These are phyloP conservation scores for Atkinsonella hypoxylon DNA, from an alignment of 2,329 filamentous ascomycete genomes.

Conservation along the genomic window DNA sequence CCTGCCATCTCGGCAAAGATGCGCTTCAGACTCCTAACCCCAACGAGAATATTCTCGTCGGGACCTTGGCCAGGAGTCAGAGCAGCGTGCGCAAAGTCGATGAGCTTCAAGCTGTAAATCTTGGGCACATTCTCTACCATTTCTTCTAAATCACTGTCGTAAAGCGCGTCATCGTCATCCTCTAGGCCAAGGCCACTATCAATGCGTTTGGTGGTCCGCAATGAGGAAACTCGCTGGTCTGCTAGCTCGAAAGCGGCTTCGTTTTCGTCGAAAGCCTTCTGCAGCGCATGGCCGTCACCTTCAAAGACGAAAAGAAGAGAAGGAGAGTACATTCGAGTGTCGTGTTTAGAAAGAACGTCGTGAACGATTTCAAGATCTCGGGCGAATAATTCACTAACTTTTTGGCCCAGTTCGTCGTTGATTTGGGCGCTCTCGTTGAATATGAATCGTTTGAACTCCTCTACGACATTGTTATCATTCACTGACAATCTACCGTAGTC, in stretches of 20 bases:
- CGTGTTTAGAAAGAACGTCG: conserved; percentile 39
- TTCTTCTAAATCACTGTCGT: conserved; percentile 36
- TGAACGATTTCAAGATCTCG: conserved; percentile 41
- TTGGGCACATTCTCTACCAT: conserved; percentile 41
- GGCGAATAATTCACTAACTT: conserved; percentile 41
- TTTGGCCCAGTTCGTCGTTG: conserved; percentile 42
- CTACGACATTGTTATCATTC: conserved; percentile 39
- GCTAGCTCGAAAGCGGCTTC: conserved; percentile 40
- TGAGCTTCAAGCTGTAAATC: conserved; percentile 72
- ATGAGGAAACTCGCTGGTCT: conserved; percentile 16
- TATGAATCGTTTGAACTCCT: conserved; percentile 44
- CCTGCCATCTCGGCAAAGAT: conserved; percentile 57
- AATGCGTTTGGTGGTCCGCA: conserved; percentile 31
- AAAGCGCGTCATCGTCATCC: conserved; percentile 23
- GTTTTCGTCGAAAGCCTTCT: conserved; percentile 41
- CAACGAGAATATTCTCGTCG: conserved; percentile 71
- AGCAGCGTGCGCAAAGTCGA: conserved; percentile 89
- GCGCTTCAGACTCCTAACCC: conserved; percentile 57
- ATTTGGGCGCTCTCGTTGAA: conserved; percentile 48
- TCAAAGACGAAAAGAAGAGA: conserved; percentile 54
- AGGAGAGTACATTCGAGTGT: conserved; percentile 53
- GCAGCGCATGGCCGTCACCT: conserved; percentile 45
- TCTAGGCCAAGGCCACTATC: conserved; percentile 44
- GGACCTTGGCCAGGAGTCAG: conserved; percentile 74
- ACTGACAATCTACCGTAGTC: conserved; percentile 45